Percentiles rank a stretch among this genome's conserved stretches.
These are phyloP conservation scores for Petunia secreta DNA, from an alignment of 257 asterid genomes.

Conservation along the genomic window DNA sequence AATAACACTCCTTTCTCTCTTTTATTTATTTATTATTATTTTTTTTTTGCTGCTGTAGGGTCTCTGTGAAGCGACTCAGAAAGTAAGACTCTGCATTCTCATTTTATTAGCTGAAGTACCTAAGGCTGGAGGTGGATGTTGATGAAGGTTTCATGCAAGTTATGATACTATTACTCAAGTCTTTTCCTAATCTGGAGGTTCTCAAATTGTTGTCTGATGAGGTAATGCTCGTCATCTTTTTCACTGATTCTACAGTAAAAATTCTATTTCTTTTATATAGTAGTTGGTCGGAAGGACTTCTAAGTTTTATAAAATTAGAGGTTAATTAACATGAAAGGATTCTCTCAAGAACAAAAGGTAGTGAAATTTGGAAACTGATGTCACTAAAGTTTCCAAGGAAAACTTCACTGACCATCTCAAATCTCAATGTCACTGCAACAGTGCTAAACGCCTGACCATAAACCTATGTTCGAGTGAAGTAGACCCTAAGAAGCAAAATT, in stretches of 20 bases:
- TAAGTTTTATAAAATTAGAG: background rate
- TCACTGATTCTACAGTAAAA: background rate
- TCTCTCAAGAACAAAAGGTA: background rate
- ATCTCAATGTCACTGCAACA: background rate
- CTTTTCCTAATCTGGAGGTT: constrained; percentile 24
- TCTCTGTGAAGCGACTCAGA: background rate
- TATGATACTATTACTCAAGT: background rate
- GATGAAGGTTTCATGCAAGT: background rate
- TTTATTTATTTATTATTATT: background rate
- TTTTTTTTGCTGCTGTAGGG: background rate
- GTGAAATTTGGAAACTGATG: background rate
- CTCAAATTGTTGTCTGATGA: background rate
- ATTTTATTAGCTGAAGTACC: constrained; percentile 10
- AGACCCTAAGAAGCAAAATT: background rate
- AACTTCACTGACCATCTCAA: background rate
- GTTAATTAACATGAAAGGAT: background rate
- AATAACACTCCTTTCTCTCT: background rate
- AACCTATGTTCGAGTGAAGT: background rate
- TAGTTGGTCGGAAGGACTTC: background rate
- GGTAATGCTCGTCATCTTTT: background rate
- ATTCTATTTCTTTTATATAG: background rate
- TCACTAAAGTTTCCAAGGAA: background rate
- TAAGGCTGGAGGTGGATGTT: background rate
- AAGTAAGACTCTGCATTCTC: background rate
- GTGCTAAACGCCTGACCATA: background rate